Evolutionary conservation across 2,329 filamentous ascomycete species (phyloP), one percentile per base, ranked within the genome.

Genomic region (Pseudocercospora crystallina): DNA sequence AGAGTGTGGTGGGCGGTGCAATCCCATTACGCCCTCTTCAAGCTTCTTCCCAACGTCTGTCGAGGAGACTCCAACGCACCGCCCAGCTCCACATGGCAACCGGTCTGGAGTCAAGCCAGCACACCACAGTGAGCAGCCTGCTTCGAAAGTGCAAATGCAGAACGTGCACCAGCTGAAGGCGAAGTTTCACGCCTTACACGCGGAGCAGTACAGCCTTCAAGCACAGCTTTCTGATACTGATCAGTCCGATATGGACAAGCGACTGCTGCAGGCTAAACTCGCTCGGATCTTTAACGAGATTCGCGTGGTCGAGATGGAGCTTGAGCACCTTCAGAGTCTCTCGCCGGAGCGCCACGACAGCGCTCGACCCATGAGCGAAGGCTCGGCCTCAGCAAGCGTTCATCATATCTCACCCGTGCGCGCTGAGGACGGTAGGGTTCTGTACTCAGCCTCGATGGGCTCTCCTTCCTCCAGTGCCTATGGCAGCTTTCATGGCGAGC

Each of bases 261-360:
- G 46, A 17, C 11, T 41, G 4, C 38, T 56, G 10, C 40, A 50
- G 12, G 49, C 49, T 5, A 53, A 54, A 36, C 32, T 51, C 11
- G 35, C 37, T 37, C 43, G 47, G 3, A 32, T 46, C 5, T 20
- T 29, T 11, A 38, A 37, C 15, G 47, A 58, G 34, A 53, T 51
- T 26, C 43, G 39, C 12, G 43, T 42, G 14, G 32, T 56, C n/a
- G 46, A 49, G 13, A 8, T 30, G n/a, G 26, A 51, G 30, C 14
- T 57, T 20, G 12, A 26, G 13, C 14, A n/a, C 10, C 37, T 41
- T 15, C n/a, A 43, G 13, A 20, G 42, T 26, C 17, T 46, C 32
- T 43, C 41, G 11, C 44, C 56, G 12, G 32, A 39, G 40, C 52
- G 47, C 12, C 44, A 39, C 15, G 50, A 51, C 41, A 56, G 49